These are phyloP conservation scores for Dryas integrifolia DNA, from an alignment of 331 rosid genomes.

Conservation along the genomic window DNA sequence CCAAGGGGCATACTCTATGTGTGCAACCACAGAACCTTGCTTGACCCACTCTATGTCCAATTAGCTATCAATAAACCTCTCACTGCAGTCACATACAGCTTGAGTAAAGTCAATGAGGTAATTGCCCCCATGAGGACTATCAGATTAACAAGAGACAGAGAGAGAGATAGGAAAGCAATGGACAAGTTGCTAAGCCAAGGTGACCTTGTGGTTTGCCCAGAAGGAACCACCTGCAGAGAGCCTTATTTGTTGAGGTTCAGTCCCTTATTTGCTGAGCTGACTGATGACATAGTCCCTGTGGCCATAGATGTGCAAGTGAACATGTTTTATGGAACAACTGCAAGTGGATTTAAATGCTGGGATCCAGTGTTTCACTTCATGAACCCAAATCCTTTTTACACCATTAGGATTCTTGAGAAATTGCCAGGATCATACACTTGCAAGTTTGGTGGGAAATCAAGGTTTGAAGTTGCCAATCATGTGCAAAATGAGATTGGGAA, in stretches of 20 bases:
- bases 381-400: conserved; percentile 50
- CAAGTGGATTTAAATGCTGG: conserved; percentile 50
- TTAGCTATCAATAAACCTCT: conserved; percentile 31
- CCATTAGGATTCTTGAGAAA: conserved; percentile 29
- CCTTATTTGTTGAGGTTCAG: conserved; percentile 76
- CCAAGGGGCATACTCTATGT: conserved; percentile 49
- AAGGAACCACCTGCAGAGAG: conserved; percentile 87
- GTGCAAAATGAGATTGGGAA: conserved; percentile 54
- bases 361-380: conserved; percentile 41
- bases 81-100: conserved; percentile 62
- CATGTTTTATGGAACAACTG: conserved; percentile 66
- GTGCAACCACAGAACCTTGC: conserved; percentile 77
- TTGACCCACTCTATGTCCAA: conserved; percentile 60
- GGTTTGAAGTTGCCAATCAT: conserved; percentile 60
- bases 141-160: conserved; percentile 49
- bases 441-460: conserved; percentile 36
- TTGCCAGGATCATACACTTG: conserved; percentile 31
- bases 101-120: conserved; percentile 49
- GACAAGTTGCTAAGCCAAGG: conserved; percentile 38
- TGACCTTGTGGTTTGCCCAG: conserved; percentile 67
- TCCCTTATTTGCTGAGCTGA: conserved; percentile 61
- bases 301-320: conserved; percentile 47
- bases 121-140: conserved; percentile 56
- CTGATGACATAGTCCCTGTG: conserved; percentile 56
- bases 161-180: conserved; percentile 48